Conservation (phyloP, 306 rosid species). For the Quercus engelmannii region DNA sequence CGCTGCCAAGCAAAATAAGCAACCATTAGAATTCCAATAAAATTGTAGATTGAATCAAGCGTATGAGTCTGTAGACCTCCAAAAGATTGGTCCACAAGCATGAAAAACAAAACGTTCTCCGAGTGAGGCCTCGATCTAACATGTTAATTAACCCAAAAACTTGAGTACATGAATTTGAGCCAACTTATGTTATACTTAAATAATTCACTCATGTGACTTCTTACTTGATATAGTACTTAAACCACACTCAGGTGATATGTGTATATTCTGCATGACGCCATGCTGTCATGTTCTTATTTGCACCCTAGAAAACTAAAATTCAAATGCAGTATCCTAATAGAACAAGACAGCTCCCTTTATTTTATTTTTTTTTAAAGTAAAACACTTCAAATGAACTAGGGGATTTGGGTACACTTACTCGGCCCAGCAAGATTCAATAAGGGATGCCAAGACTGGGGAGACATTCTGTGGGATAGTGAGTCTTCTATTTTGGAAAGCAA, state of each 20-base stretch:
- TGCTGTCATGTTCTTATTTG: not conserved
- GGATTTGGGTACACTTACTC: constrained; percentile 51
- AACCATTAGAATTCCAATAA: constrained; percentile 18
- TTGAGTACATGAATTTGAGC: too few relatives aligned
- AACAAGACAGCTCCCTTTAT: not conserved
- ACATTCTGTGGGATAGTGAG: constrained; percentile 68
- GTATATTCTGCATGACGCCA: not conserved
- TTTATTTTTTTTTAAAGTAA: not conserved
- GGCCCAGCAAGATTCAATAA: constrained; percentile 96
- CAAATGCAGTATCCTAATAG: not conserved
- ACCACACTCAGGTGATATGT: too few relatives aligned
- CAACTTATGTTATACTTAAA: too few relatives aligned
- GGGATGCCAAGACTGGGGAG: constrained; percentile 71
- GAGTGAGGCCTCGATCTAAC: too few relatives aligned
- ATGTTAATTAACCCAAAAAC: too few relatives aligned
- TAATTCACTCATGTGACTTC: too few relatives aligned
- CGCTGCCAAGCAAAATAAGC: constrained; percentile 45
- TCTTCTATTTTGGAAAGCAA: constrained; percentile 92
- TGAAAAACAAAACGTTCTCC: too few relatives aligned
- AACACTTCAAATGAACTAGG: not conserved
- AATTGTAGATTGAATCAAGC: not conserved
- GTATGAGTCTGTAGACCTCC: too few relatives aligned
- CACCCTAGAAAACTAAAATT: not conserved
- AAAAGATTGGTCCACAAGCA: too few relatives aligned
- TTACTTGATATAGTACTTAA: too few relatives aligned